Evolutionary conservation across 2,329 filamentous ascomycete genomes (phyloP).

Genomic region (Nothomitra cinnamomea): DNA sequence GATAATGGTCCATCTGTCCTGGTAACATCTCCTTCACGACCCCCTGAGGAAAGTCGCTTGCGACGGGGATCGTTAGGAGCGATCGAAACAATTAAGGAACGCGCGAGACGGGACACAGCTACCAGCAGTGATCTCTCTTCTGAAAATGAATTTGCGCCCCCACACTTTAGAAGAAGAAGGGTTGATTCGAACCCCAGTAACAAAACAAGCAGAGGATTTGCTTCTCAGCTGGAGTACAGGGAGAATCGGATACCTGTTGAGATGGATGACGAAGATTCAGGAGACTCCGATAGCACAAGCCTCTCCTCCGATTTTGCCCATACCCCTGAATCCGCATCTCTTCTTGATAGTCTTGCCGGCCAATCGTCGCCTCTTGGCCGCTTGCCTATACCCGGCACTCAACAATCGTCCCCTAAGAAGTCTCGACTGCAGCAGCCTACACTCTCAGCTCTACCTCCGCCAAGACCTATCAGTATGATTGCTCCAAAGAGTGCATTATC

Average conservation of each 20-base stretch:
- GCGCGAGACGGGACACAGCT: constrained; percentile 55
- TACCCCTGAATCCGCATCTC: constrained; percentile 53
- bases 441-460: constrained; percentile 51
- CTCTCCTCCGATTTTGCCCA: constrained; percentile 48
- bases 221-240: constrained; percentile 4
- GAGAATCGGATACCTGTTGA: constrained; percentile 24
- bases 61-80: constrained; percentile 56
- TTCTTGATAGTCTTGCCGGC: constrained; percentile 47
- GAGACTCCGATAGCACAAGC: constrained; percentile 44
- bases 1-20: constrained; percentile 35
- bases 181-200: neutral
- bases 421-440: constrained; percentile 38
- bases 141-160: constrained; percentile 59
- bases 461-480: constrained; percentile 52
- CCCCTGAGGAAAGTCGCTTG: constrained; percentile 27
- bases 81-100: constrained; percentile 51
- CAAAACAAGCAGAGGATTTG: constrained; percentile 12
- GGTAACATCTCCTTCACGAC: constrained; percentile 36
- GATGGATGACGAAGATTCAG: constrained; percentile 39
- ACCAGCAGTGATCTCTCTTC: constrained; percentile 74
- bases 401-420: constrained; percentile 41
- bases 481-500: constrained; percentile 56
- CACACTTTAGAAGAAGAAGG: neutral
- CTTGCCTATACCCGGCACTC: constrained; percentile 25
- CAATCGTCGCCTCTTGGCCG: constrained; percentile 33